Evolutionary conservation across 352 stramenopile species (phyloP).

Genomic region (Phytopythium montanum): DNA sequence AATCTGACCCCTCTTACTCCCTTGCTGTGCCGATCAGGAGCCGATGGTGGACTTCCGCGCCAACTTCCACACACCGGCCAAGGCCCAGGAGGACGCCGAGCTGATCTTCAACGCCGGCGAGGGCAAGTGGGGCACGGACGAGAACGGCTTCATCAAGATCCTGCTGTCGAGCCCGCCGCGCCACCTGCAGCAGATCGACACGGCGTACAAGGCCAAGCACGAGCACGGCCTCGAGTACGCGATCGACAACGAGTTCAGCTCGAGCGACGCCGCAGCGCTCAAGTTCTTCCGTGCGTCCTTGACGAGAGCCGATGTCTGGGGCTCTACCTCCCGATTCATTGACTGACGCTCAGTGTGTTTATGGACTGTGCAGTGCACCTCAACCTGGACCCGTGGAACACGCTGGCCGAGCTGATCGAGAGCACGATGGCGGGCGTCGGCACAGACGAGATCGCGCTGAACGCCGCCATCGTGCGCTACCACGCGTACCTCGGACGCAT

Average conservation of each 20-base stretch:
- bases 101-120: conserved; percentile 73
- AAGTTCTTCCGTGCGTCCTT: conserved; percentile 39
- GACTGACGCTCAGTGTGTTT: conserved; percentile 8
- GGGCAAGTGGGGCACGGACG: conserved; percentile 77
- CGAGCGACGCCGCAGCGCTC: conserved; percentile 43
- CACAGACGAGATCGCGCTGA: conserved; percentile 66
- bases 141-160: conserved; percentile 59
- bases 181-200: conserved; percentile 57
- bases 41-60: conserved; percentile 36
- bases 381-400: conserved; percentile 50
- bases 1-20: background rate
- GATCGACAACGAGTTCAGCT: conserved; percentile 69
- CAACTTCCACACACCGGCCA: conserved; percentile 58
- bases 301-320: background rate
- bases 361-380: conserved; percentile 29
- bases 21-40: conserved; percentile 9
- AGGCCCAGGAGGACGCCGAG: conserved; percentile 60
- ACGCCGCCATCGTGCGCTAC: conserved; percentile 64
- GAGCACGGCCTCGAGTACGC: conserved; percentile 46
- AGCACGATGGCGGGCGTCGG: conserved; percentile 62
- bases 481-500: conserved; percentile 55
- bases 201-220: conserved; percentile 59
- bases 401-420: conserved; percentile 62
- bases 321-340: background rate
- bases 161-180: conserved; percentile 53